Conservation (phyloP, 441 rosid genomes). For the Erysimum cheiri region DNA sequence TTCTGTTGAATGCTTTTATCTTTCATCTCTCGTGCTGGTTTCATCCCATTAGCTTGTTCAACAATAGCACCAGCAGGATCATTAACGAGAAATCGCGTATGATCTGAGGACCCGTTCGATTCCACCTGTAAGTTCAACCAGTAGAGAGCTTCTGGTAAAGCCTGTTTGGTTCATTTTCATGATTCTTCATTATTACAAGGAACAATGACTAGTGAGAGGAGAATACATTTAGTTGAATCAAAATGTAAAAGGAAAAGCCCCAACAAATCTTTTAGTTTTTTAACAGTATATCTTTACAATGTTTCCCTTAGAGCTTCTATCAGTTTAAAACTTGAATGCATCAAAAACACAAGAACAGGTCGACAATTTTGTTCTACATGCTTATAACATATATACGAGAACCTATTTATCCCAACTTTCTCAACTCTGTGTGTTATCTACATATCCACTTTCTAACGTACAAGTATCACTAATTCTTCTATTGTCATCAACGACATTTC, state of each 20-base stretch:
- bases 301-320: slow-evolving; percentile 15
- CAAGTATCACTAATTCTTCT: slow-evolving; percentile 17
- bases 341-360: slow-evolving; percentile 7
- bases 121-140: slow-evolving; percentile 98
- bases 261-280: neutral
- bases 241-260: neutral
- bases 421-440: neutral
- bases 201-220: slow-evolving; percentile 45
- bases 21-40: slow-evolving; percentile 27
- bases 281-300: neutral
- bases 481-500: slow-evolving; percentile 1
- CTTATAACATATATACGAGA: neutral
- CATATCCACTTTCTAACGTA: neutral
- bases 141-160: slow-evolving; percentile 91
- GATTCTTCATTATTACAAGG: slow-evolving; percentile 67
- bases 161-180: slow-evolving; percentile 70
- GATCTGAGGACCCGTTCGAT: slow-evolving; percentile 54
- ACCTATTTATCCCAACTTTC: neutral
- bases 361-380: neutral
- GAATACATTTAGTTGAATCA: slow-evolving; percentile 32
- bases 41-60: slow-evolving; percentile 54
- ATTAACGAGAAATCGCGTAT: slow-evolving; percentile 65
- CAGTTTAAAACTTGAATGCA: neutral
- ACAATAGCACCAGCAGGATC: slow-evolving; percentile 64
- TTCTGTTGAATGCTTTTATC: slow-evolving; percentile 26